phyloP scores from a whole-genome alignment of 345 rosid genomes.

The Acer saccharum region DNA sequence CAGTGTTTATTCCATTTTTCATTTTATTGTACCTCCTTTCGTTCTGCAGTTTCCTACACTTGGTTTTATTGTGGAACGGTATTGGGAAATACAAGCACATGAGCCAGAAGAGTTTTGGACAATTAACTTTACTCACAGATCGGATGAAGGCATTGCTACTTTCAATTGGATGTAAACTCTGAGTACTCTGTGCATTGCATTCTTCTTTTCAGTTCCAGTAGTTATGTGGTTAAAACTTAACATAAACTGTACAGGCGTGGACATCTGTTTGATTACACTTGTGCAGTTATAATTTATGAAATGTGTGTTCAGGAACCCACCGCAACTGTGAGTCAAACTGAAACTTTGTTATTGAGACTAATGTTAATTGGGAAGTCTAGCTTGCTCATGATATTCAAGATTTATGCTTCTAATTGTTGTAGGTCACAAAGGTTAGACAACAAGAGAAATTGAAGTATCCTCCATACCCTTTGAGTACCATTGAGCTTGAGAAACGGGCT shows the following conservation, averaged over 20 bases:
- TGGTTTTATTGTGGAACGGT: slow-evolving; percentile 93
- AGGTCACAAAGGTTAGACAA: slow-evolving; percentile 84
- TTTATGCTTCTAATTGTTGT: slow-evolving; percentile 19
- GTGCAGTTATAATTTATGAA: slow-evolving; percentile 79
- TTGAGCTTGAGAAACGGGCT: slow-evolving; percentile 97
- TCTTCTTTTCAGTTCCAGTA: slow-evolving; percentile 17
- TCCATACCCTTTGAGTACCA: slow-evolving; percentile 92
- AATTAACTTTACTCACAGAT: slow-evolving; percentile 80
- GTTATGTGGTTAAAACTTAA: slow-evolving; percentile 13
- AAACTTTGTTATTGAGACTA: slow-evolving; percentile 18
- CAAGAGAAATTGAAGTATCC: slow-evolving; percentile 83
- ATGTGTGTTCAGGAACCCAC: slow-evolving; percentile 90
- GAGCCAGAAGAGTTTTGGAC: slow-evolving; percentile 97
- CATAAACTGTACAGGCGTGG: slow-evolving; percentile 71
- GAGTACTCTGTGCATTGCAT: slow-evolving; percentile 7
- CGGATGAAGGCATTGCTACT: slow-evolving; percentile 73
- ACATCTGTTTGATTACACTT: slow-evolving; percentile 84
- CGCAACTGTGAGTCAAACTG: slow-evolving; percentile 70
- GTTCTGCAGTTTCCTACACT: slow-evolving; percentile 83
- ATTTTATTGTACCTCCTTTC: slow-evolving; percentile 18
- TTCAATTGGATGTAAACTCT: slow-evolving; percentile 82
- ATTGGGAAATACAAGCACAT: slow-evolving; percentile 96
- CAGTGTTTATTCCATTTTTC: slow-evolving; percentile 20
- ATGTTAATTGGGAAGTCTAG: slow-evolving; percentile 14
- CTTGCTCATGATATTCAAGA: slow-evolving; percentile 17